Evolutionary conservation across 306 rosid species (phyloP), one percentile per base, ranked within the genome.

Genomic region (Clitoria ternatea): DNA sequence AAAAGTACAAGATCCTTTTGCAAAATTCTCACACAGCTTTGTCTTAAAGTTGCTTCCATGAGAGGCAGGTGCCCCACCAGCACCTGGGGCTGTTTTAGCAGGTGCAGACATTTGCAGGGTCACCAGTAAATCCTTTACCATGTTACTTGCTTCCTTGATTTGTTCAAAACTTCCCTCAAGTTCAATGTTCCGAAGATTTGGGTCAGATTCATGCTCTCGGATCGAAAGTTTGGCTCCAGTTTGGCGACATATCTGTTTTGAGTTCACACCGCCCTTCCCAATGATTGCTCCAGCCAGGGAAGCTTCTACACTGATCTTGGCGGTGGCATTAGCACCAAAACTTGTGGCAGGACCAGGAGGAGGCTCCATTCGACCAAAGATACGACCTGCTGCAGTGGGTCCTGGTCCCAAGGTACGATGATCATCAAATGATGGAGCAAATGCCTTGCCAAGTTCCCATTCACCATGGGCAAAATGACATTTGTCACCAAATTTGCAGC

Each of bases 401-500:
- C 86, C 90, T 81, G 86, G 89, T 59, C 86, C 90, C 82, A 83
- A 53, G 12, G 66, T 4, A 14, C 85, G 92, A 47, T 88, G 92
- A 65, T 85, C 88, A 32, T 94, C 97, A 36, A 83, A 77, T 37
- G 90, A 79, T 9, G 66, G 82, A 72, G 94, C 85, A 19, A 80
- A 4, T 8, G 61, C 74, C 81, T 85, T 91, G 45, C 97, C 97
- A 19, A 94, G 82, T 71, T 94, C 99, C 97, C 99, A 86, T 79
- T 94, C 99, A 48, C 97, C 90, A 55, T 94, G 99, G 9, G 99
- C 99, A 54, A 91, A 94, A 80, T 86, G 90, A 47, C 99, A 94
- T 77, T 91, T 94, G 77, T 89, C 97, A 26, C 99, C 99, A 54
- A 87, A 94, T 82, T 91, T 94, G 83, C 99, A 94, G 79, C 99